Evolutionary conservation across 106 monocot genomes (phyloP).

Genomic region (Phalaenopsis aphrodite): DNA sequence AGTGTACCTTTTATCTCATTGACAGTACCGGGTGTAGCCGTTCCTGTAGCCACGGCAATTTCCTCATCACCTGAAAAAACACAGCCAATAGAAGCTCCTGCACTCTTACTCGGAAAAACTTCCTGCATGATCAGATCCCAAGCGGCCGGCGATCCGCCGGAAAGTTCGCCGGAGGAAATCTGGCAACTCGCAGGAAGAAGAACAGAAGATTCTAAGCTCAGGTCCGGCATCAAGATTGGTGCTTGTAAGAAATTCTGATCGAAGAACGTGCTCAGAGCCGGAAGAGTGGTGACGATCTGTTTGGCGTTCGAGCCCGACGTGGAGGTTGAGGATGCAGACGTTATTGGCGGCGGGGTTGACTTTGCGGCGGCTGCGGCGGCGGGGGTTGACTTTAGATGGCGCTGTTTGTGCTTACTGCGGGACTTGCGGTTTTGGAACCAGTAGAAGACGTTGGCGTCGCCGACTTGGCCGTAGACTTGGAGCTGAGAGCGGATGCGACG

Average conservation of each 20-base stretch:
- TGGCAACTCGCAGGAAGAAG: conserved; percentile 7
- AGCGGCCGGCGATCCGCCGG: conserved; percentile 1
- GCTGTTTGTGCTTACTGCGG: conserved; percentile 73
- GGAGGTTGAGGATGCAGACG: conserved; percentile 29
- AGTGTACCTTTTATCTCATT: conserved; percentile 36
- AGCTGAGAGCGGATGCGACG: conserved; percentile 64
- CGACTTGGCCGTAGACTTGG: conserved; percentile 91
- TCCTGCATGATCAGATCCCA: conserved; percentile 15
- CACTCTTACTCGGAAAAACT: too few species aligned
- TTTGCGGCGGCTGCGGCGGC: background rate
- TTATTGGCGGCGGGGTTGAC: background rate
- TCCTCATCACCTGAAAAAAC: too few species aligned
- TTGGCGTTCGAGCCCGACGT: background rate
- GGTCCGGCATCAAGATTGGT: background rate
- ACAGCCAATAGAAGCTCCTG: too few species aligned
- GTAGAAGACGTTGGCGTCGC: conserved; percentile 99
- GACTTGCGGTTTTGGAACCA: conserved; percentile 95
- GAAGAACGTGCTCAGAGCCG: conserved; percentile 12
- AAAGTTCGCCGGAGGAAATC: conserved; percentile 15
- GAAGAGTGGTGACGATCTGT: conserved; percentile 10
- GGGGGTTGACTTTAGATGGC: conserved; percentile 32
- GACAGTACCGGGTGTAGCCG: conserved; percentile 7
- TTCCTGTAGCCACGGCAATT: too few species aligned
- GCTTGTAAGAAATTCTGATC: conserved; percentile 14
- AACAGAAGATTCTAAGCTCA: background rate